A percentile compares a stretch with the other conserved stretches of the same genome.
Evolutionary conservation across 352 stramenopile species (phyloP).

Genomic region (Phytophthora parvispora): DNA sequence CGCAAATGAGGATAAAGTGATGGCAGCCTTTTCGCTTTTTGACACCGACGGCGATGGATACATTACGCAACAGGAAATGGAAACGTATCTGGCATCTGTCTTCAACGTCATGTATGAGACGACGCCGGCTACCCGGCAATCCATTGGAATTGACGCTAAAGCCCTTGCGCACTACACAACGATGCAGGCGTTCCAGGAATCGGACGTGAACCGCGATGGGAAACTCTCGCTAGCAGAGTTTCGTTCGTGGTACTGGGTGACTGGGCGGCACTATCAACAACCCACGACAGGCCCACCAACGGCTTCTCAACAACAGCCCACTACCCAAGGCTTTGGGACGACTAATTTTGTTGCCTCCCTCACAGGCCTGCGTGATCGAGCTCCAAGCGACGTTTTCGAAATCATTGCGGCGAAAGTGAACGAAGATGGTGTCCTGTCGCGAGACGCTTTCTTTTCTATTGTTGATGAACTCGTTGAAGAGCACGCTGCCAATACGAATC

Average conservation of each 20-base stretch:
- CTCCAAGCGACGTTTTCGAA: constrained; percentile 84
- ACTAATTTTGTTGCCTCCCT: constrained; percentile 71
- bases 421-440: constrained; percentile 79
- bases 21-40: constrained; percentile 87
- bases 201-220: constrained; percentile 86
- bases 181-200: constrained; percentile 87
- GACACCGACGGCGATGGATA: constrained; percentile 86
- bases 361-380: constrained; percentile 62
- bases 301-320: constrained; percentile 5
- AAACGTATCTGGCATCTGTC: constrained; percentile 78
- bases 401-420: constrained; percentile 87
- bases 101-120: constrained; percentile 79
- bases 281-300: not conserved
- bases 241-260: constrained; percentile 76
- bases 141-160: constrained; percentile 62
- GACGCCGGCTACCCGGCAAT: constrained; percentile 36
- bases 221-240: constrained; percentile 88
- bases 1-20: constrained; percentile 80
- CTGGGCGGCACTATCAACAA: constrained; percentile 35
- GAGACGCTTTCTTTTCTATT: constrained; percentile 71
- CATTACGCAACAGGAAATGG: constrained; percentile 88
- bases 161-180: constrained; percentile 79
- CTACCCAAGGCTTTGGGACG: constrained; percentile 43
- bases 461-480: constrained; percentile 75
- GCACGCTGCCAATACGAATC: constrained; percentile 29